Evolutionary conservation across 352 stramenopile species (phyloP), one percentile per base, ranked within the genome.

Genomic region (Chrysophaeum taylorii): DNA sequence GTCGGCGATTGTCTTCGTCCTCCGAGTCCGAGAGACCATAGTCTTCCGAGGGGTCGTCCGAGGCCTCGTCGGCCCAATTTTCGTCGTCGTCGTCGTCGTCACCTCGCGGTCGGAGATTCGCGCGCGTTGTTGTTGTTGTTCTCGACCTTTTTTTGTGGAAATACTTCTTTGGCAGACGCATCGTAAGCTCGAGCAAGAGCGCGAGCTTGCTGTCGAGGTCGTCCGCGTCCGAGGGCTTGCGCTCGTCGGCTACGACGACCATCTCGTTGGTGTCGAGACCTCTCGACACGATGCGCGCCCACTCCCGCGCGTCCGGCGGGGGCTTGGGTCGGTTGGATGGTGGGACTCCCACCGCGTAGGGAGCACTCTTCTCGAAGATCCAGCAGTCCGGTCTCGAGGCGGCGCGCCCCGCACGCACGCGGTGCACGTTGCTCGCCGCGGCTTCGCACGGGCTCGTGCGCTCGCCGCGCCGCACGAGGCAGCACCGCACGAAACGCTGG

Each of bases 181-280:
- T 42, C 33, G 57, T 16, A 9, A 66, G 57, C 57, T 66, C 57
- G 57, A 66, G 9, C 33, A 66, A 36, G 31, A 66, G 57, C 33
- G 33, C 41, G 31, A 43, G 7, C 52, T 9, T 7, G 9, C 27
- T 12, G 2, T 25, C 4, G 9, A 5, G 33, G 57, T 45, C 33
- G 57, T 23, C 57, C 2, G 33, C 9, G n/a, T n/a, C n/a, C n/a
- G n/a, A n/a, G n/a, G n/a, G n/a, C n/a, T n/a, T n/a, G n/a, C n/a
- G n/a, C n/a, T n/a, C n/a, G n/a, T n/a, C n/a, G n/a, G n/a, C n/a
- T n/a, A n/a, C n/a, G n/a, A n/a, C n/a, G n/a, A n/a, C n/a, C n/a
- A n/a, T n/a, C n/a, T n/a, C n/a, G n/a, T n/a, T n/a, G n/a, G n/a
- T n/a, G n/a, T n/a, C n/a, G n/a, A n/a, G n/a, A n/a, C n/a, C n/a